Evolutionary conservation across 768 basidiomycete genomes (phyloP), one percentile per base, ranked within the genome.

Genomic region (Boletus pseudopeckii): DNA sequence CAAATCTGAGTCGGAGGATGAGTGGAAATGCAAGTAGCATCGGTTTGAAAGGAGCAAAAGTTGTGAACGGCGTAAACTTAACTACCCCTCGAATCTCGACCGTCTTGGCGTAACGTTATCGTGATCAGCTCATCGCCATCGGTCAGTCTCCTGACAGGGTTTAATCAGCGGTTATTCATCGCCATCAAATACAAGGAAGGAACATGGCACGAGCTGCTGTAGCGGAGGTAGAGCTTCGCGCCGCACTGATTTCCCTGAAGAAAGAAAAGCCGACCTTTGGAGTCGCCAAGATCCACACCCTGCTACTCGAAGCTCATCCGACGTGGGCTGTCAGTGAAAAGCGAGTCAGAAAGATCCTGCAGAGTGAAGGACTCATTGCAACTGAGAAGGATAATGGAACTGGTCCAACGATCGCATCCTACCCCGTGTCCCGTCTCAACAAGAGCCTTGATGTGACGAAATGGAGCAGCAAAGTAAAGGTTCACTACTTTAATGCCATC

Each of bases 271-370:
- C 90, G 0, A 69, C 76, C 0, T 75, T 89, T 18, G 92, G 92
- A 3, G 82, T 90, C 39, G 64, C 76, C 17, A 94, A 91, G 71
- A 75, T 91, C 4, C 86, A 90, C 51, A 73, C 79, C 2, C 75
- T 82, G 7, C 71, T 94, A 9, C 77, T 86, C 13, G 68, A 75
- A 13, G 71, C 74, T 10, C 72, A 88, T 59, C 80, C 88, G 3
- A 74, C 79, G 22, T 94, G 90, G 90, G 68, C 78, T 0, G 88
- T 93, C 58, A 90, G 89, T 66, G 92, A 94, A 69, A 93, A 92
- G 64, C 80, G 92, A 22, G 78, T 86, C 5, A 74, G 84, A 44
- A 92, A 89, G 68, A 72, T 88, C 45, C 71, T 93, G 2, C 85
- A 88, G 57, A 72, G 64, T 18, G 79, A 81, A 54, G 83, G 82